A percentile compares a stretch with the other conserved stretches of the same genome.
Conservation (phyloP, 129 eudicot genomes). For the Pseudognaphalium luteoalbum region DNA sequence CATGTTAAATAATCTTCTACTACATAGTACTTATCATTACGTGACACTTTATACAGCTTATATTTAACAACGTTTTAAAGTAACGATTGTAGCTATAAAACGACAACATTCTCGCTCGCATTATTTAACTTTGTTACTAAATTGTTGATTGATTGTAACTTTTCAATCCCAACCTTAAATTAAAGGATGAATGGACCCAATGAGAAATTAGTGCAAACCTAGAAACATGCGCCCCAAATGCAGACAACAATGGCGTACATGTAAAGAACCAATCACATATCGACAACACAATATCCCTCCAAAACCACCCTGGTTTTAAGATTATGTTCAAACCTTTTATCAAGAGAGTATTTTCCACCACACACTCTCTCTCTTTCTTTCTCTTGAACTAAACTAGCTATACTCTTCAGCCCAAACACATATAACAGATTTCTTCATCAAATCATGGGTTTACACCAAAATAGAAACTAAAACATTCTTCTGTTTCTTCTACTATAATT, state of each 20-base stretch:
- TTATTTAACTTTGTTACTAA: too few relatives aligned
- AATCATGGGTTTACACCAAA: conserved; percentile 35
- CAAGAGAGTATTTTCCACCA: conserved; percentile 30
- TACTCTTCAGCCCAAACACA: conserved; percentile 23
- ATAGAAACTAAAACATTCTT: conserved; percentile 42
- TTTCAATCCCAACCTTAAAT: neutral
- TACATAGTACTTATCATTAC: too few relatives aligned
- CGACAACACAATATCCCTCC: conserved; percentile 48
- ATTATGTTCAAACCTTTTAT: conserved; percentile 20
- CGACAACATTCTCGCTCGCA: too few relatives aligned
- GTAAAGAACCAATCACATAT: conserved; percentile 37
- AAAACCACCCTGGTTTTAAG: conserved; percentile 41
- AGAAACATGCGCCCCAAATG: conserved; percentile 24
- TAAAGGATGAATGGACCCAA: conserved; percentile 1
- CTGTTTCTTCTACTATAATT: conserved; percentile 25
- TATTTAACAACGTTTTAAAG: too few relatives aligned
- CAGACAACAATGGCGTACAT: conserved; percentile 27
- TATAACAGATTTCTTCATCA: conserved; percentile 29
- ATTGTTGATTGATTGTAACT: too few relatives aligned
- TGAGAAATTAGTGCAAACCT: conserved; percentile 20
- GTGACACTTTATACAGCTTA: too few relatives aligned
- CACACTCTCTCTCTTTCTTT: conserved; percentile 14
- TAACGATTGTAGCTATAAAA: too few relatives aligned
- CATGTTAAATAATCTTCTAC: too few relatives aligned
- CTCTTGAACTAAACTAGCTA: neutral